Evolutionary conservation across 176 grass and related monocot genomes (phyloP).

Genomic region (Musa itinerans): DNA sequence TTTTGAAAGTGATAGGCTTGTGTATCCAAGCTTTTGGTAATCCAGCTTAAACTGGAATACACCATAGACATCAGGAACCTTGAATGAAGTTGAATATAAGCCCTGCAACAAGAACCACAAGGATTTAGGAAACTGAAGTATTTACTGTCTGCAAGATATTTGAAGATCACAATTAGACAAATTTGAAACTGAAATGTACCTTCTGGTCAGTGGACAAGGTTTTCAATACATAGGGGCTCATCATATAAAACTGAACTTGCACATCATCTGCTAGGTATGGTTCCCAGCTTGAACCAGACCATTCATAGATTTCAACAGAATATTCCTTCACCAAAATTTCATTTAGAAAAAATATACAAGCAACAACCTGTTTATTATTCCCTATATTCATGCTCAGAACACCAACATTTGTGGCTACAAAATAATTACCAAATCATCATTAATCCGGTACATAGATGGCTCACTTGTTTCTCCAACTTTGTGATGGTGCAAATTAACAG

Average conservation of each 20-base stretch:
- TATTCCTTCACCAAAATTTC: slow-evolving; percentile 60
- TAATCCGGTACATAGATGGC: slow-evolving; percentile 85
- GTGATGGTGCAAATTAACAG: slow-evolving; percentile 68
- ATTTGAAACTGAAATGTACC: slow-evolving; percentile 19
- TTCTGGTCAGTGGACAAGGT: slow-evolving; percentile 65
- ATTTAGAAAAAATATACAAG: slow-evolving; percentile 14
- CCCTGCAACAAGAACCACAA: slow-evolving; percentile 30
- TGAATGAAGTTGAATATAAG: slow-evolving; percentile 81
- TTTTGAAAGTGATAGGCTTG: slow-evolving; percentile 83
- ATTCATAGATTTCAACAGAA: slow-evolving; percentile 95
- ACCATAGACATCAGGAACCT: slow-evolving; percentile 98
- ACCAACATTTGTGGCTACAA: background rate
- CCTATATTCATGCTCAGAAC: background rate
- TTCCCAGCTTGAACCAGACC: slow-evolving; percentile 94
- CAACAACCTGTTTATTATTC: background rate
- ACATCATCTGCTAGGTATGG: slow-evolving; percentile 95
- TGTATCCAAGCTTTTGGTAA: slow-evolving; percentile 88
- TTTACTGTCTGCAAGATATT: too few species aligned
- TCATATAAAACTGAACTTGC: slow-evolving; percentile 98
- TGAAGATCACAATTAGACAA: background rate
- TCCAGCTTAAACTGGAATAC: slow-evolving; percentile 99
- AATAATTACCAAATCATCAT: slow-evolving; percentile 91
- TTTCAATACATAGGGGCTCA: slow-evolving; percentile 96
- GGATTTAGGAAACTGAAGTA: background rate
- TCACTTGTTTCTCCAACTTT: slow-evolving; percentile 82